Evolutionary conservation across 768 basidiomycete genomes (phyloP).

Genomic region (Gloeopeniophorella convolvens): DNA sequence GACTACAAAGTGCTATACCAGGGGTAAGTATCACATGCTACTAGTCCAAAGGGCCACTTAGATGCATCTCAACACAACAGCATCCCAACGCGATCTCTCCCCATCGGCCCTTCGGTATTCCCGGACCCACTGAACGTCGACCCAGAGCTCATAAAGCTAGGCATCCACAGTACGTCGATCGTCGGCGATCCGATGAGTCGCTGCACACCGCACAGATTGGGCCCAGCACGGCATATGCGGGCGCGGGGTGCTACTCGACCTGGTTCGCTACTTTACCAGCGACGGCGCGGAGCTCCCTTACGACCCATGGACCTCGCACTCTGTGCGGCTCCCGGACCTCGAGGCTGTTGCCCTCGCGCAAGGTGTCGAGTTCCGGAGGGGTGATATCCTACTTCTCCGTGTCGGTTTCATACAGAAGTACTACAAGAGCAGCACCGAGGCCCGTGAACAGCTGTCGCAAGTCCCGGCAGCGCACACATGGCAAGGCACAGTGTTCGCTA

Average conservation of each 20-base stretch:
- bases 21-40: not conserved
- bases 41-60: too few relatives aligned
- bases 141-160: conserved; percentile 39
- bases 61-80: too few relatives aligned
- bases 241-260: conserved; percentile 59
- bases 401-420: conserved; percentile 60
- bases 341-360: conserved; percentile 52
- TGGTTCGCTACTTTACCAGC: conserved; percentile 47
- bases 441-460: too few relatives aligned
- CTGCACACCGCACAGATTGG: too few relatives aligned
- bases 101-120: conserved; percentile 36
- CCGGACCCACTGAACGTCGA: conserved; percentile 45
- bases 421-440: too few relatives aligned
- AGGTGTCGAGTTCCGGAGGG: conserved; percentile 51
- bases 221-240: conserved; percentile 65
- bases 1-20: conserved; percentile 10
- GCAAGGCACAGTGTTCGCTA: too few relatives aligned
- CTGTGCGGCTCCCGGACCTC: conserved; percentile 47
- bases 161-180: conserved; percentile 57
- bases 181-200: too few relatives aligned
- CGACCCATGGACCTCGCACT: conserved; percentile 55
- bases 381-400: conserved; percentile 55
- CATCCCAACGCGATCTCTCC: conserved; percentile 35
- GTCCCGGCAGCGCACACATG: too few relatives aligned
- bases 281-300: conserved; percentile 41